A percentile compares a stretch with the other conserved stretches of the same genome.
These are phyloP conservation scores for Protomyces gravidus DNA, from an alignment of 1,139 yeast genomes.

Conservation along the genomic window DNA sequence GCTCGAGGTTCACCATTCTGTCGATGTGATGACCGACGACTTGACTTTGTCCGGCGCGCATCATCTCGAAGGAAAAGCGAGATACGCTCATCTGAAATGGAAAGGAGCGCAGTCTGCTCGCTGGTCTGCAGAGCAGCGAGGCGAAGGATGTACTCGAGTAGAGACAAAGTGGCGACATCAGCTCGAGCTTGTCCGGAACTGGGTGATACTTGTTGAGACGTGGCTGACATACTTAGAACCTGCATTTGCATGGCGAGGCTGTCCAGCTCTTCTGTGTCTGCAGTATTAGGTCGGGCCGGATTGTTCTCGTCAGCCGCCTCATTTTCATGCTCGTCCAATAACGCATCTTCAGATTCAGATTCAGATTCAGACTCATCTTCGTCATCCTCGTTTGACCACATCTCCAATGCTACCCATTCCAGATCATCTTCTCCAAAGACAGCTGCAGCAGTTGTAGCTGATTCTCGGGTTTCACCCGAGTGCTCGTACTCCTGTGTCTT, in stretches of 20 bases:
- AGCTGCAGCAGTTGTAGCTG: slow-evolving; percentile 12
- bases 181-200: slow-evolving; percentile 1
- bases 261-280: slow-evolving; percentile 9
- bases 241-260: slow-evolving; percentile 27
- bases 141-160: slow-evolving; percentile 63
- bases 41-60: slow-evolving; percentile 1
- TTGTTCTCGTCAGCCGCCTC: not conserved
- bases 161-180: slow-evolving; percentile 40
- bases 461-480: slow-evolving; percentile 31
- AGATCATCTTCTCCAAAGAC: slow-evolving; percentile 31
- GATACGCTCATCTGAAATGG: slow-evolving; percentile 64
- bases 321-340: slow-evolving; percentile 16
- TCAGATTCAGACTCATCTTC: slow-evolving; percentile 38
- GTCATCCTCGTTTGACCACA: slow-evolving; percentile 41
- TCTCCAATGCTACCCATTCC: slow-evolving; percentile 56
- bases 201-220: slow-evolving; percentile 8
- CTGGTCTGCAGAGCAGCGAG: slow-evolving; percentile 58
- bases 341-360: slow-evolving; percentile 33
- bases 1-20: slow-evolving; percentile 6
- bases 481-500: slow-evolving; percentile 36
- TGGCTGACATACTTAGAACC: slow-evolving; percentile 24
- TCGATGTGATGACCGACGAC: slow-evolving; percentile 4
- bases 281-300: not conserved
- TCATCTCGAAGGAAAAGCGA: slow-evolving; percentile 63
- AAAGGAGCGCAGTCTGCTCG: slow-evolving; percentile 55